Conservation (phyloP, 805 yeast species). For the Starmerella bombi region DNA sequence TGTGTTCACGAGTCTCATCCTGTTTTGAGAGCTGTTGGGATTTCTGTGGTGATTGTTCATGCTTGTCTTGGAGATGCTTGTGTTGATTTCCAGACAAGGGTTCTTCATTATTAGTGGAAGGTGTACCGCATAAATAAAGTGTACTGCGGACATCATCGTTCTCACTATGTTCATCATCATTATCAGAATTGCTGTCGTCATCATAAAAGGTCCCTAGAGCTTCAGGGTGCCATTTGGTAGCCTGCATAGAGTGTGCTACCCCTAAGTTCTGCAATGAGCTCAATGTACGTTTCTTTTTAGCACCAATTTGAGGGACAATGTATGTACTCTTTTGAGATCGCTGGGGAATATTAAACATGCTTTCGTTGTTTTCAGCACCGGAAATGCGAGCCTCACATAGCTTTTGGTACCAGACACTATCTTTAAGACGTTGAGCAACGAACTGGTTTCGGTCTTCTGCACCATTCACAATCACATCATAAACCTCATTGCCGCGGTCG, state of each 20-base stretch:
- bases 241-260: conserved; percentile 60
- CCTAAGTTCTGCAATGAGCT: conserved; percentile 67
- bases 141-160: not conserved
- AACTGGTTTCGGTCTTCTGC: conserved; percentile 32
- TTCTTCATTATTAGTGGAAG: not conserved
- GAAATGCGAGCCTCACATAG: conserved; percentile 43
- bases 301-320: conserved; percentile 17
- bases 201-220: conserved; percentile 12
- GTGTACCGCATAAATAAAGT: not conserved
- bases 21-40: not conserved
- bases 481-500: conserved; percentile 43
- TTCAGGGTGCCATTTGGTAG: conserved; percentile 13
- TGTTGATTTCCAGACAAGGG: not conserved
- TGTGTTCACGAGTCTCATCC: conserved; percentile 20
- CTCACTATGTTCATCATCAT: not conserved
- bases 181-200: conserved; percentile 20
- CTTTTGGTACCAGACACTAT: conserved; percentile 82
- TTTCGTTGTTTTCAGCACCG: not conserved
- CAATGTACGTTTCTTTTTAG: conserved; percentile 28
- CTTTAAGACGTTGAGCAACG: conserved; percentile 39
- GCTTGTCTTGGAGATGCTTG: not conserved
- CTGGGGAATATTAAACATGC: not conserved
- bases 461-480: conserved; percentile 70
- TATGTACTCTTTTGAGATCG: conserved; percentile 9
- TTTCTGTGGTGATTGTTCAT: not conserved